Evolutionary conservation across 805 yeast species (phyloP).

Genomic region (Millerozyma acaciae): DNA sequence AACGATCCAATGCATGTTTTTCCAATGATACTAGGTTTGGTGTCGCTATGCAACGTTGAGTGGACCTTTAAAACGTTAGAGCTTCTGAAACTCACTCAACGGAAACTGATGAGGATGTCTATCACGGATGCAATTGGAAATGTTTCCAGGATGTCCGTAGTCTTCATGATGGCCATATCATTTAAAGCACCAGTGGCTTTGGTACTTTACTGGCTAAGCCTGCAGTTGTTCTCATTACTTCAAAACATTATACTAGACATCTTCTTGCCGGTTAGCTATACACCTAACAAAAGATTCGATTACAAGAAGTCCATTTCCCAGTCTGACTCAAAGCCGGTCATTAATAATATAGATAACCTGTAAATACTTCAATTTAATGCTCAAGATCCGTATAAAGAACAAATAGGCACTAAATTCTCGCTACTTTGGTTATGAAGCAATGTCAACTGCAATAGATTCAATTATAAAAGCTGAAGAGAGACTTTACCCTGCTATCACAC

Average conservation of each 20-base stretch:
- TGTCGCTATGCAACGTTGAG: conserved; percentile 75
- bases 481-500: conserved; percentile 25
- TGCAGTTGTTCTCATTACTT: conserved; percentile 68
- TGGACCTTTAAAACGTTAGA: conserved; percentile 70
- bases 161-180: conserved; percentile 77
- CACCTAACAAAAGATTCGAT: conserved; percentile 39
- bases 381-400: too few species aligned
- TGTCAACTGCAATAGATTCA: conserved; percentile 4
- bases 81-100: conserved; percentile 39
- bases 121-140: conserved; percentile 63
- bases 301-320: conserved; percentile 9
- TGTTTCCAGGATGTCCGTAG: conserved; percentile 67
- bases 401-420: background rate
- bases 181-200: conserved; percentile 84
- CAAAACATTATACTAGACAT: conserved; percentile 74
- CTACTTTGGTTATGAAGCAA: background rate
- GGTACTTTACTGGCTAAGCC: conserved; percentile 85
- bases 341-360: conserved; percentile 1
- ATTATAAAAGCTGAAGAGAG: conserved; percentile 16
- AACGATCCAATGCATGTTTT: conserved; percentile 60
- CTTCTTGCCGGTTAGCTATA: conserved; percentile 53
- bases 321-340: conserved; percentile 8
- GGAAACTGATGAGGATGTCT: conserved; percentile 49
- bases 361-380: background rate
- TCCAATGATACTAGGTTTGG: conserved; percentile 68